Base-by-base conservation (phyloP, 2,329 filamentous ascomycete genomes). In the Phoma herbarum region DNA sequence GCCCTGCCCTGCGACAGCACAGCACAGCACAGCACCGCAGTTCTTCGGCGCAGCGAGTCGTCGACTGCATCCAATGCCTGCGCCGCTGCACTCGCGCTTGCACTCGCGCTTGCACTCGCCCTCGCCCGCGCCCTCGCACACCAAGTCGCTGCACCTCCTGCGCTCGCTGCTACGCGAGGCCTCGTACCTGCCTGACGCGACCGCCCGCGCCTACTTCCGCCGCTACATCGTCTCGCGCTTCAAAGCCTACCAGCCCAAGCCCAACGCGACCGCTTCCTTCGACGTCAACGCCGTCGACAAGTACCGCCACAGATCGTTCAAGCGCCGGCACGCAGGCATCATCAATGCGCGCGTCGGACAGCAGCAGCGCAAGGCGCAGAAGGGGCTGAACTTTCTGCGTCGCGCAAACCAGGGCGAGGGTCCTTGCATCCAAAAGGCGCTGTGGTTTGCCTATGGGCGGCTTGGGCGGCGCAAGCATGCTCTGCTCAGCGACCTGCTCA, bases 121-220 rank as follows among this genome's bases (percentile, higher is more conserved):
- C n/a, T n/a, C n/a, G n/a, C n/a, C n/a, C n/a, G n/a, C 46, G 25
- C n/a, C 33, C 8, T 22, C 51, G 33, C 51, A 54, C 10, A 11
- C 42, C 22, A 65, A 65, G 52, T 66, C 78, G 25, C 66, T 79
- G 25, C 81, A 84, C 67, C 74, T 86, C 44, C 79, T 86, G 62
- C 84, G 86, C 47, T 79, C 82, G 23, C 79, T 87, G 10, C 81
- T 88, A 37, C 83, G 86, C 59, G 83, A 88, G 76, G 81, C 80
- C 61, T 81, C 83, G 54, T 88, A 88, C 66, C 82, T 89, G 37
- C 86, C 87, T 26, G 86, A 88, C 67, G 79, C 83, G 1, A 74
- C 79, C 57, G 84, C 85, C 37, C 81, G 83, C 62, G 52, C 64
- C 29, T 85, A 83, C 74, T 78, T 85, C 71, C 78, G 77, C 57